A percentile compares a stretch with the other conserved stretches of the same genome.
These are phyloP conservation scores for Saxispiralis lemnorum DNA, from an alignment of 495 filamentous ascomycete genomes.

Conservation along the genomic window DNA sequence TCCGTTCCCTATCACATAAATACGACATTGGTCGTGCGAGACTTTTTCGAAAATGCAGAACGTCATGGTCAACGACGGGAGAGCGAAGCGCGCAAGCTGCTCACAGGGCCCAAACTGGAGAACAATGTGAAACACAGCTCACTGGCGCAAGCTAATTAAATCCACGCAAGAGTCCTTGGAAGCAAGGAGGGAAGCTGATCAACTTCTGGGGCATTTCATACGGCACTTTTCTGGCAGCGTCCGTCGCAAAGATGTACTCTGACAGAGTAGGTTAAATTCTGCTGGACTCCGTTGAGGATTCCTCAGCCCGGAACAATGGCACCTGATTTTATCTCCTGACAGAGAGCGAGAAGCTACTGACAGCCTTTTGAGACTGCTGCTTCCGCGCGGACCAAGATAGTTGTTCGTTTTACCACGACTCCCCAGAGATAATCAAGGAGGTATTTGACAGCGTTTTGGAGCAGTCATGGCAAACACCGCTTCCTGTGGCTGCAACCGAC, in stretches of 20 bases:
- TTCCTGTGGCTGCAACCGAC: slow-evolving; percentile 22
- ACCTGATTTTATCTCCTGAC: slow-evolving; percentile 18
- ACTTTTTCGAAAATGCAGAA: slow-evolving; percentile 8
- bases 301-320: slow-evolving; percentile 25
- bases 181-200: slow-evolving; percentile 12
- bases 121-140: too few relatives aligned
- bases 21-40: slow-evolving; percentile 8
- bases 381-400: slow-evolving; percentile 30
- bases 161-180: too few relatives aligned
- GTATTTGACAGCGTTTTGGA: slow-evolving; percentile 28
- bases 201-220: slow-evolving; percentile 13
- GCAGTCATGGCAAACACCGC: slow-evolving; percentile 30
- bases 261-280: slow-evolving; percentile 29
- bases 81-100: slow-evolving; percentile 9
- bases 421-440: slow-evolving; percentile 26
- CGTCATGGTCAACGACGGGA: slow-evolving; percentile 27
- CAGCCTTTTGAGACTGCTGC: slow-evolving; percentile 35
- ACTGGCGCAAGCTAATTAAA: too few relatives aligned
- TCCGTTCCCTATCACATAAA: slow-evolving; percentile 19
- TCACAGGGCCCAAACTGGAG: too few relatives aligned
- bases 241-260: slow-evolving; percentile 27
- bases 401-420: slow-evolving; percentile 30
- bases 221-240: slow-evolving; percentile 16
- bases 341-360: slow-evolving; percentile 16
- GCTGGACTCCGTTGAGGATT: slow-evolving; percentile 35